Evolutionary conservation across 345 rosid genomes (phyloP).

Genomic region (Brassica rapa): DNA sequence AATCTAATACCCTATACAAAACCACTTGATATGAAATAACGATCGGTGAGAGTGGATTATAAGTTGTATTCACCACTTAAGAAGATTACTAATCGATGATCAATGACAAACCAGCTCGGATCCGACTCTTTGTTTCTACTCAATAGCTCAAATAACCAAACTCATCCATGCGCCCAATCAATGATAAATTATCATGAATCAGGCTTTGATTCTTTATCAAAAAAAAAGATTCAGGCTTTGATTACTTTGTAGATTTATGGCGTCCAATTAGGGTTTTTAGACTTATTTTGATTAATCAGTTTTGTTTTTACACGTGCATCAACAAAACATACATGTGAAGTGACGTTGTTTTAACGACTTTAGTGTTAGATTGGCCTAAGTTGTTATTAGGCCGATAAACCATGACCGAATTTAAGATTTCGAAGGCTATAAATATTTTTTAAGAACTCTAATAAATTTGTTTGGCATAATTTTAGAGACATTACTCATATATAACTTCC

Average conservation of each 20-base stretch:
- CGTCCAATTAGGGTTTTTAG: neutral
- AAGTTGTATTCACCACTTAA: neutral
- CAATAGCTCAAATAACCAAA: neutral
- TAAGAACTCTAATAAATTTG: too few species aligned
- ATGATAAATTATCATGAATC: neutral
- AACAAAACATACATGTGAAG: neutral
- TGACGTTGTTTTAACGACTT: neutral
- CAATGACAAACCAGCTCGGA: neutral
- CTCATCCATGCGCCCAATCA: neutral
- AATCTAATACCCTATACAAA: neutral
- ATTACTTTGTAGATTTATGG: neutral
- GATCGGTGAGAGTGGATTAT: neutral
- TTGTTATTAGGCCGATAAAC: neutral
- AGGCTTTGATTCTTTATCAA: neutral
- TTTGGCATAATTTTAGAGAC: too few species aligned
- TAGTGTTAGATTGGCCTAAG: neutral
- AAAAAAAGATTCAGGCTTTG: neutral
- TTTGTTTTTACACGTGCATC: neutral
- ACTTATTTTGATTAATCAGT: neutral
- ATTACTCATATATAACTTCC: too few species aligned
- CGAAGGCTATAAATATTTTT: too few species aligned
- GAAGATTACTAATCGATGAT: neutral
- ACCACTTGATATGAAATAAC: neutral
- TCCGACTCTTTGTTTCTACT: neutral
- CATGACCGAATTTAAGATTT: too few species aligned